Base-by-base conservation (phyloP, 805 yeast genomes). In the Teunomyces barrocoloradensis region DNA sequence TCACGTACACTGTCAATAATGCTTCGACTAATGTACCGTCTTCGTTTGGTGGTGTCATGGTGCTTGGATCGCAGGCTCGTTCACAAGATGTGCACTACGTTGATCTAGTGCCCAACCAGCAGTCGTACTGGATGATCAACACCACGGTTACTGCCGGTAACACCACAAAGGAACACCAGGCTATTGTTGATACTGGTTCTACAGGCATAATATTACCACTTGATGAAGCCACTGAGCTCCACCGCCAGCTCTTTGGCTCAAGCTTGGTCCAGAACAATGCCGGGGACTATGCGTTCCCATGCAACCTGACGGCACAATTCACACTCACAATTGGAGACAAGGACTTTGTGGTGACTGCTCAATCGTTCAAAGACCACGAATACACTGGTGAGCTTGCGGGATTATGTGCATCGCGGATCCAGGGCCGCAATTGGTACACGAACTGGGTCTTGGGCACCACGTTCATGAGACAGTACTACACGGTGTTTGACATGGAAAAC, bases 401-500 rank as follows among this genome's bases (percentile, higher is more conserved):
- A 0, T 73, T 77, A 57, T 84, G 89, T 68, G 81, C 83, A 10
- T 79, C 86, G 5, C 82, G 81, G 55, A 73, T 83, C 48, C 87
- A 81, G 64, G 88, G 87, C 7, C 57, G 76, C n/a, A 65, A 66
- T 23, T 55, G 66, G 11, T 62, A 71, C 9, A 38, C 52, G 7
- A 32, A 55, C 48, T 84, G 89, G 89, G 75, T 84, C 45, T 63
- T 84, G 34, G 89, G 89, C 4, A 83, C 80, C n/a, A 70, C 80
- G 2, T 83, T 84, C 56, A 61, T 84, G 53, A 75, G 75, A 48
- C 69, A 71, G 28, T 81, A 74, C 46, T 83, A 81, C 58, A 73
- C 82, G 2, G 79, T 80, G 11, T 84, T 81, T 53, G 84, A 84
- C 54, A 67, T 79, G 47, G 79, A 74, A 43, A 56, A 71, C n/a